Percentiles rank a stretch among this genome's conserved stretches.
phyloP scores from a whole-genome alignment of 768 basidiomycete genomes.

The Hericium erinaceus region DNA sequence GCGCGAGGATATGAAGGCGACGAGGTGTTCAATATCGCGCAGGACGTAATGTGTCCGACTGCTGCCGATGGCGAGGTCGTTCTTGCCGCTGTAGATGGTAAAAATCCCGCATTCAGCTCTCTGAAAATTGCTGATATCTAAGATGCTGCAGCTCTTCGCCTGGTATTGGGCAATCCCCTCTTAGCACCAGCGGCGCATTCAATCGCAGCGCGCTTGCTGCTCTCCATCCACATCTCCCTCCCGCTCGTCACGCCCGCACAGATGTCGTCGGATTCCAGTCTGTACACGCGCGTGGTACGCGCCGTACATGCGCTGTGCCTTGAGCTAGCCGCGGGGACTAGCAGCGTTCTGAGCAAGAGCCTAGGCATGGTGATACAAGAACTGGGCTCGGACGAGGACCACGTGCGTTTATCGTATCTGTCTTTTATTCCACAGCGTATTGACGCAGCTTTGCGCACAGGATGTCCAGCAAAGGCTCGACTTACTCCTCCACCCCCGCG shows the following conservation, averaged over 20 bases:
- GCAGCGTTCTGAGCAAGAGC: constrained; percentile 50
- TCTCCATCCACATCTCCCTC: constrained; percentile 49
- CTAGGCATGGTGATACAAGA: constrained; percentile 43
- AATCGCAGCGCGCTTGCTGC: constrained; percentile 44
- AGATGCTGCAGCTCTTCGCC: constrained; percentile 29
- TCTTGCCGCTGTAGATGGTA: no score
- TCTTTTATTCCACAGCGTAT: neutral
- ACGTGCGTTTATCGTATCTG: neutral
- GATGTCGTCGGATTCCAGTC: constrained; percentile 40
- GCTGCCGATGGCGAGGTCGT: constrained; percentile 42
- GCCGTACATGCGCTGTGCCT: constrained; percentile 40
- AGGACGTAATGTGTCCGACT: constrained; percentile 39
- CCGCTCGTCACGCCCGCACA: constrained; percentile 45
- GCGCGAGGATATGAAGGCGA: constrained; percentile 67
- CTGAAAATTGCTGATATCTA: neutral
- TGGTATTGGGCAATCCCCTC: constrained; percentile 39
- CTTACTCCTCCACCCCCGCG: constrained; percentile 66
- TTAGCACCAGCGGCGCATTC: constrained; percentile 48
- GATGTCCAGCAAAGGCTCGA: constrained; percentile 34
- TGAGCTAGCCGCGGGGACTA: constrained; percentile 44
- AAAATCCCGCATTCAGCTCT: no score
- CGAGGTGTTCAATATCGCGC: constrained; percentile 49
- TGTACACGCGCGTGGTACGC: constrained; percentile 36
- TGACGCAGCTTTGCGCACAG: constrained; percentile 14
- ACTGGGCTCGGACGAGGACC: constrained; percentile 1